phyloP scores from a whole-genome alignment of 768 basidiomycete genomes.

The Pseudohyphozyma bogoriensis region DNA sequence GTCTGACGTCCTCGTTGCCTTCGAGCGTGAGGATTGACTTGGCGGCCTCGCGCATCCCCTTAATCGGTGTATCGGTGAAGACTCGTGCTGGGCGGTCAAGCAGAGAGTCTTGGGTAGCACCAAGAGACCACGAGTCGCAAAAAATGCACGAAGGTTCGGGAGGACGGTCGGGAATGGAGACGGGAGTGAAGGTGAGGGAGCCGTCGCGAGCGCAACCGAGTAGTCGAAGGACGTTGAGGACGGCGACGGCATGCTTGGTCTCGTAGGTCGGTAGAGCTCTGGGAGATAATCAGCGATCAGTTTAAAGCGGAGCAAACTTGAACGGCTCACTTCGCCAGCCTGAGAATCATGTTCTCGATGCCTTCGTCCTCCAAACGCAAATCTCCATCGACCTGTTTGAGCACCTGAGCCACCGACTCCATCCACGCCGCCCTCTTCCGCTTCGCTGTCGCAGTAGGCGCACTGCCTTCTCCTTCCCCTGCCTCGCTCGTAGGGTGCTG shows the following conservation, averaged over 20 bases:
- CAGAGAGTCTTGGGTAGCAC: too few species aligned
- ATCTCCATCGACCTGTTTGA: background rate
- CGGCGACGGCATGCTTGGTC: background rate
- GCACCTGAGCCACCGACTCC: slow-evolving; percentile 6
- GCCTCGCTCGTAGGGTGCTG: slow-evolving; percentile 11
- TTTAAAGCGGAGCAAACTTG: background rate
- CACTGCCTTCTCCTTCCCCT: slow-evolving; percentile 8
- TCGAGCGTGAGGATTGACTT: background rate
- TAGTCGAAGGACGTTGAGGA: slow-evolving; percentile 4
- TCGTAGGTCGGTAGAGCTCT: background rate
- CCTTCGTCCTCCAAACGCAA: slow-evolving; percentile 4
- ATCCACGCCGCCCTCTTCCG: background rate
- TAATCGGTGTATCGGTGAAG: slow-evolving; percentile 3
- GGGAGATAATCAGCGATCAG: background rate
- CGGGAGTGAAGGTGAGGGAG: background rate
- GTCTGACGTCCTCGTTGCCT: background rate
- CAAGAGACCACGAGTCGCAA: slow-evolving; percentile 15
- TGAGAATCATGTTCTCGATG: slow-evolving; percentile 1
- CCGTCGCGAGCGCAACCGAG: slow-evolving; percentile 17
- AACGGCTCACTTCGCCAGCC: slow-evolving; percentile 6
- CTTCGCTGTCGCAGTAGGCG: background rate
- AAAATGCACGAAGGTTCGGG: background rate
- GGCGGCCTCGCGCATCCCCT: background rate
- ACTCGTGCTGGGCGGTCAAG: background rate
- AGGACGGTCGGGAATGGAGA: background rate